Evolutionary conservation across 2,329 filamentous ascomycete genomes (phyloP), one percentile per base, ranked within the genome.

Genomic region (Colletotrichum lindemuthianum): DNA sequence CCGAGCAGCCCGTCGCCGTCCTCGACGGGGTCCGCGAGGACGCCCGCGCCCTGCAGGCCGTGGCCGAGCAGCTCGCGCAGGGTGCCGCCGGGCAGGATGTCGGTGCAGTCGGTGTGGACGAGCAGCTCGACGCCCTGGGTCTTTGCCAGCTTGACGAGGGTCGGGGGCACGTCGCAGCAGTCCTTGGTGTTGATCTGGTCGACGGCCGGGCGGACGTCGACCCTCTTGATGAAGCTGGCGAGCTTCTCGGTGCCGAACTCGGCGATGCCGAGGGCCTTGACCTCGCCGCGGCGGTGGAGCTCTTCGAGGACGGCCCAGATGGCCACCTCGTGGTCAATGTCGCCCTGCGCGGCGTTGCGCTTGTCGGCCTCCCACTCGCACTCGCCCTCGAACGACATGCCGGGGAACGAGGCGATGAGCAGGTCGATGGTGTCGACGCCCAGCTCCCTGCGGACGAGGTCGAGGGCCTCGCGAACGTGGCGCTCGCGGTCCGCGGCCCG

Each of bases 121-220:
- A 97, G 82, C 61, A 99, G 81, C 76, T 98, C 93, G 66, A 99
- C 93, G 16, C 87, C 84, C 74, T 93, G 84, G 68, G 90, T 84
- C 76, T 92, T 94, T n/a, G 95, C 95, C 71, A 96, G 90, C 71
- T 91, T 80, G 64, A 93, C 89, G 67, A 99, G 84, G 11, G 93
- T 90, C 72, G 93, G 94, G 8, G 96, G 96, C 47, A 98, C 96
- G 50, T 93, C 95, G 79, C 96, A 99, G 82, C 95, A 98, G 78
- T 98, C 92, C 71, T 92, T 90, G 54, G 97, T 87, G 75, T 98
- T 98, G 83, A 99, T 97, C 83, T 99, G 96, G 77, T 98, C 89
- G 44, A 98, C 95, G 16, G 87, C 86, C 1, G 96, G 96, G 69
- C 86, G 87, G 65, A 97, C 82, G 44, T 82, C 83, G 24, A 92